Percentiles rank a stretch among this genome's conserved stretches.
phyloP scores from a whole-genome alignment of 768 basidiomycete species.

The Tremella yokohamensis region DNA sequence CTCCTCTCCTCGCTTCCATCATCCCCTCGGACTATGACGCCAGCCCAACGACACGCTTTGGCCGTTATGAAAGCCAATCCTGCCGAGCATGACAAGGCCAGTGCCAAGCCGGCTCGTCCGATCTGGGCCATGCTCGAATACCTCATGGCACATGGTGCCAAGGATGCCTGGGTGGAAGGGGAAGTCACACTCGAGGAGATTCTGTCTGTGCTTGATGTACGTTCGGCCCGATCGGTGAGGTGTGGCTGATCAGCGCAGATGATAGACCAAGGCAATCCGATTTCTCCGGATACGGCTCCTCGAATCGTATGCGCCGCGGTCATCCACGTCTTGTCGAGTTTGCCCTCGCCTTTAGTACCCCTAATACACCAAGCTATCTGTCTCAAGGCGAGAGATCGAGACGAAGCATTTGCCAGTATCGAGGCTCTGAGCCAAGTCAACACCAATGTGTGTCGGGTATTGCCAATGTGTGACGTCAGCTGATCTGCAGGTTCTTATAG shows the following conservation, averaged over 20 bases:
- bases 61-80: conserved; percentile 13
- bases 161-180: conserved; percentile 16
- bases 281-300: neutral
- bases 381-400: conserved; percentile 21
- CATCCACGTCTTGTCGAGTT: conserved; percentile 21
- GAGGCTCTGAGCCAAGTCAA: conserved; percentile 33
- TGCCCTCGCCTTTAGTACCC: conserved; percentile 33
- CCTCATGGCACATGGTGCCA: conserved; percentile 28
- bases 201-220: conserved; percentile 28
- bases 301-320: conserved; percentile 17
- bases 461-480: conserved; percentile 1
- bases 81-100: conserved; percentile 8
- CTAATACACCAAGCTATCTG: conserved; percentile 21
- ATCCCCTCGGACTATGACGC: conserved; percentile 14
- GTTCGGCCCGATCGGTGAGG: conserved; percentile 3
- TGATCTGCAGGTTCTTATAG: conserved; percentile 29
- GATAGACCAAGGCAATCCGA: neutral
- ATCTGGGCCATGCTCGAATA: conserved; percentile 38
- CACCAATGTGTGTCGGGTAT: conserved; percentile 33
- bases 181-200: conserved; percentile 2
- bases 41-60: conserved; percentile 21
- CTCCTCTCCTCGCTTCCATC: conserved; percentile 19
- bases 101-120: conserved; percentile 24
- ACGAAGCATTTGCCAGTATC: conserved; percentile 40
- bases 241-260: neutral